A percentile compares a stretch with the other conserved stretches of the same genome.
These are phyloP conservation scores for Isatis lusitanica DNA, from an alignment of 441 rosid genomes.

Conservation along the genomic window DNA sequence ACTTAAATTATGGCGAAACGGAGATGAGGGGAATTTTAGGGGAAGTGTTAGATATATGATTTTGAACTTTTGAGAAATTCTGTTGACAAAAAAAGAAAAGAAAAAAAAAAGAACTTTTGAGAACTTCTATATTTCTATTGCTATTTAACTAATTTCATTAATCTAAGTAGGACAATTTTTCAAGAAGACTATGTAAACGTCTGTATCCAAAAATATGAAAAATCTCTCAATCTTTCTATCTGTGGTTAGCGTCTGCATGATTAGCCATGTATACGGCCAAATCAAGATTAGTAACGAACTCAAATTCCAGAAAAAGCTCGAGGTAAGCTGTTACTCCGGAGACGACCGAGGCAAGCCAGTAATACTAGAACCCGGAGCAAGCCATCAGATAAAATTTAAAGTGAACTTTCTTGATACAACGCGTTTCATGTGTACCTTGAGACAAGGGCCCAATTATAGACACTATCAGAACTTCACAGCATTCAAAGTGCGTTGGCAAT, in stretches of 20 bases:
- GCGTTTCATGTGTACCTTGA: constrained; percentile 17
- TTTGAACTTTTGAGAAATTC: not conserved
- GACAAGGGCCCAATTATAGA: constrained; percentile 7
- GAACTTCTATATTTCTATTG: too few relatives aligned
- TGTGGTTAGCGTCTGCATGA: not conserved
- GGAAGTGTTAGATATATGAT: constrained; percentile 7
- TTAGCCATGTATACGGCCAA: constrained; percentile 16
- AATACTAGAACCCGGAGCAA: not conserved
- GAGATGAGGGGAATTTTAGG: not conserved
- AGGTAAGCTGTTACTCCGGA: constrained; percentile 1
- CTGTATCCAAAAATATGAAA: not conserved
- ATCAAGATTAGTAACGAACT: constrained; percentile 5
- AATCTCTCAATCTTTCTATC: not conserved
- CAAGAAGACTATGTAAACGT: too few relatives aligned
- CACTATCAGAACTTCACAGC: constrained; percentile 10
- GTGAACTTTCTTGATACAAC: not conserved
- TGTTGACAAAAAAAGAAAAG: too few relatives aligned
- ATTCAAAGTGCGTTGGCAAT: not conserved
- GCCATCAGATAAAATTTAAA: not conserved
- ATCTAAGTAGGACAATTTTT: too few relatives aligned
- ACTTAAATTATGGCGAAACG: constrained; percentile 12
- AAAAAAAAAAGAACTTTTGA: not conserved
- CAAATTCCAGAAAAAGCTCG: not conserved
- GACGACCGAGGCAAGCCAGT: not conserved
- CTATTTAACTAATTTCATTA: not conserved